A percentile compares a stretch with the other conserved stretches of the same genome.
Conservation (phyloP, 371 early-diverging fungal genomes). For the Syncephalastrum monosporum region DNA sequence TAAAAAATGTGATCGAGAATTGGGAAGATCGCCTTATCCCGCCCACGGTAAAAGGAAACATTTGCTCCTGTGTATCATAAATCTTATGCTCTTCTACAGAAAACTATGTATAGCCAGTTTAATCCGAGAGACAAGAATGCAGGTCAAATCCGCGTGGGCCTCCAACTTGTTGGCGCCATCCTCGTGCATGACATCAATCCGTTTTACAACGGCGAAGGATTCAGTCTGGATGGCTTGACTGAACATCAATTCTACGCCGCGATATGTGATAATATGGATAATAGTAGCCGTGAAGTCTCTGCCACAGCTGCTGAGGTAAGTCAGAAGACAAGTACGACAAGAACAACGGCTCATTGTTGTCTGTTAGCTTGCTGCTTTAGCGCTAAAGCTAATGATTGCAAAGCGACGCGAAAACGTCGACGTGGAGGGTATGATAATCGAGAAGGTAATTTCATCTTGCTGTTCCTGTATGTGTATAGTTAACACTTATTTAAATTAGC, state of each 20-base stretch:
- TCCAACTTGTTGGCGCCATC: conserved; percentile 53
- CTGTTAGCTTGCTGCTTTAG: conserved; percentile 38
- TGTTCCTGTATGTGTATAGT: too few species aligned
- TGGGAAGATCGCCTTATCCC: conserved; percentile 54
- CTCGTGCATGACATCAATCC: conserved; percentile 51
- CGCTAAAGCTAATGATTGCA: conserved; percentile 37
- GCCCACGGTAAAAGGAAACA: conserved; percentile 56
- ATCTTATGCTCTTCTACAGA: conserved; percentile 22
- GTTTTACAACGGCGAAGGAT: conserved; percentile 39
- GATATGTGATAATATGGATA: conserved; percentile 39
- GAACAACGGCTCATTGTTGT: background rate
- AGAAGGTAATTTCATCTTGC: conserved; percentile 19
- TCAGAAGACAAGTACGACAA: background rate
- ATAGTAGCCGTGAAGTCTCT: conserved; percentile 35
- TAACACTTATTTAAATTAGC: background rate
- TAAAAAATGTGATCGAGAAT: conserved; percentile 59
- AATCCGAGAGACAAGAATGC: conserved; percentile 25
- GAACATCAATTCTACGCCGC: conserved; percentile 44
- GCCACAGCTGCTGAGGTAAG: conserved; percentile 56
- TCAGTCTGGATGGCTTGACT: conserved; percentile 36
- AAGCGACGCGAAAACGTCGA: conserved; percentile 1
- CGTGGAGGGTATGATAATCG: conserved; percentile 11
- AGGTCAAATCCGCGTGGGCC: conserved; percentile 40
- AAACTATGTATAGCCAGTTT: conserved; percentile 43
- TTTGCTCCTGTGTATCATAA: background rate